Evolutionary conservation across 2,329 filamentous ascomycete species (phyloP).

Genomic region (Diaporthe vexans): DNA sequence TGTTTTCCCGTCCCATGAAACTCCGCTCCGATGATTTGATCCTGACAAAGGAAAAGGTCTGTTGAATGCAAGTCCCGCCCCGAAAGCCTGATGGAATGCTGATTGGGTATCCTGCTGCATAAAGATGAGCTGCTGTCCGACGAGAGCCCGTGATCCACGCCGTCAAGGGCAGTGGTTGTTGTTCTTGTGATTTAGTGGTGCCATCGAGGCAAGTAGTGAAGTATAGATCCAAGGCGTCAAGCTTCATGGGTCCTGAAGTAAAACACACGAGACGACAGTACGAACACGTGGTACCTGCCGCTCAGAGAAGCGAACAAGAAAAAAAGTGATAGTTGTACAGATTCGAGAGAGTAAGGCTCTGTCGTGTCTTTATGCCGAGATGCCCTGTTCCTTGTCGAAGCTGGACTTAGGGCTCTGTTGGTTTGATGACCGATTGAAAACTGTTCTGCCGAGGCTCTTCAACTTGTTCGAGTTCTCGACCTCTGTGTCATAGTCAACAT

Average conservation of each 20-base stretch:
- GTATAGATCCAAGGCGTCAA: conserved; percentile 35
- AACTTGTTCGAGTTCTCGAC: conserved; percentile 65
- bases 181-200: background rate
- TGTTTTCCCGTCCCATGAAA: conserved; percentile 35
- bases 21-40: conserved; percentile 35
- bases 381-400: conserved; percentile 52
- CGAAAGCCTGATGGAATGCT: conserved; percentile 34
- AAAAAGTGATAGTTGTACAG: conserved; percentile 14
- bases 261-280: conserved; percentile 23
- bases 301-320: conserved; percentile 25
- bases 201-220: conserved; percentile 31
- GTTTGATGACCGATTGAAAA: conserved; percentile 67
- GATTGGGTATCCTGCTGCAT: conserved; percentile 41
- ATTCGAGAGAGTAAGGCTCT: background rate
- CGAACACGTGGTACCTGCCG: conserved; percentile 31
- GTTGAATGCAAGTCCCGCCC: conserved; percentile 25
- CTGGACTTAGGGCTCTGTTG: conserved; percentile 64
- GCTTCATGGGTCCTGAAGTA: conserved; percentile 20
- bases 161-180: background rate
- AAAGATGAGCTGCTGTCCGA: conserved; percentile 35
- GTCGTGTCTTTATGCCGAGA: conserved; percentile 21
- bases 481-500: conserved; percentile 63
- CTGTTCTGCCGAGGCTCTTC: conserved; percentile 69
- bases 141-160: conserved; percentile 24
- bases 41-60: conserved; percentile 33